These are phyloP conservation scores for Medicago lupulina DNA, from an alignment of 306 rosid genomes.

Conservation along the genomic window DNA sequence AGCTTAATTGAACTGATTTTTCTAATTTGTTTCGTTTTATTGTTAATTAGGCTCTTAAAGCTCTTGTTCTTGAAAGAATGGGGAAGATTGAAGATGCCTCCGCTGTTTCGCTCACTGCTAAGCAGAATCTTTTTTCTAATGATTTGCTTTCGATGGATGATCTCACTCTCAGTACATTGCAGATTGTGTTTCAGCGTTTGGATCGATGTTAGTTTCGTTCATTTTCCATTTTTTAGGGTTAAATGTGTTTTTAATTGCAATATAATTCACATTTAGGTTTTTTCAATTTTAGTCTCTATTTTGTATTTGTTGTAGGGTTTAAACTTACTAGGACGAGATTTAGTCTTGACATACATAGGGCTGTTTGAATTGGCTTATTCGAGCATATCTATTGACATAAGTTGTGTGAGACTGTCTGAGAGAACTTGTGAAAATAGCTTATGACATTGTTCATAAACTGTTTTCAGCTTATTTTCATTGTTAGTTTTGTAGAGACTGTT, in stretches of 20 bases:
- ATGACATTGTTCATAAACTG: too few relatives aligned
- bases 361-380: too few relatives aligned
- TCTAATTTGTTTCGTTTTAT: not conserved
- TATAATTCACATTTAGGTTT: not conserved
- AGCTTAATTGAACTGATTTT: not conserved
- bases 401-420: too few relatives aligned
- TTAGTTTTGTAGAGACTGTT: too few relatives aligned
- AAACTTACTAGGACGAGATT: too few relatives aligned
- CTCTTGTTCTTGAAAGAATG: constrained; percentile 89
- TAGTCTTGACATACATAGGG: too few relatives aligned
- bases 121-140: constrained; percentile 61
- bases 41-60: constrained; percentile 77
- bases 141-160: constrained; percentile 84
- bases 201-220: constrained; percentile 68
- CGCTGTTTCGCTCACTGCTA: constrained; percentile 70
- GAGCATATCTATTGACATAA: too few relatives aligned
- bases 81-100: constrained; percentile 85
- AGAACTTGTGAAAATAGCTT: too few relatives aligned
- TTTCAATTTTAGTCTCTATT: not conserved
- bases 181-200: constrained; percentile 87
- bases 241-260: not conserved
- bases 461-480: too few relatives aligned
- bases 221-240: not conserved
- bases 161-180: constrained; percentile 94
- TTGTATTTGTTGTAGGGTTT: too few relatives aligned